phyloP scores from a whole-genome alignment of 495 filamentous ascomycete genomes.

The Talaromyces borbonicus region DNA sequence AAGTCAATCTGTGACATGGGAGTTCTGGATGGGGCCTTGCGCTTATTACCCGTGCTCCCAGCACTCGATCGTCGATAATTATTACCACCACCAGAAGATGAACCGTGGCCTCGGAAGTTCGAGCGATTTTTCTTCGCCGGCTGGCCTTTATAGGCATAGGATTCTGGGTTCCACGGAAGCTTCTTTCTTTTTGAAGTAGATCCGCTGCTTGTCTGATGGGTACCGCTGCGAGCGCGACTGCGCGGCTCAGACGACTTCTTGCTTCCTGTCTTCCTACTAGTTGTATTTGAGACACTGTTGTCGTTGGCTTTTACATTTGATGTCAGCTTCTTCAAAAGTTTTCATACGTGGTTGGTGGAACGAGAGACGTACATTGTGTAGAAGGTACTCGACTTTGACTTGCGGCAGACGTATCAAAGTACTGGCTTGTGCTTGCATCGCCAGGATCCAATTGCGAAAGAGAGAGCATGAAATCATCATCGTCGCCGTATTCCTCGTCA shows the following conservation, averaged over 20 bases:
- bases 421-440: slow-evolving; percentile 31
- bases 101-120: not conserved
- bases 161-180: not conserved
- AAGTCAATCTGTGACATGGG: slow-evolving; percentile 32
- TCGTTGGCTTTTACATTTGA: not conserved
- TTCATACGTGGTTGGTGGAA: too few relatives aligned
- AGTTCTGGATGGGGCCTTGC: not conserved
- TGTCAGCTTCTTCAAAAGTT: too few relatives aligned
- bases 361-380: slow-evolving; percentile 2
- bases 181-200: not conserved
- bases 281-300: not conserved
- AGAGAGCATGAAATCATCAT: slow-evolving; percentile 30
- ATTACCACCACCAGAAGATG: not conserved
- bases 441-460: slow-evolving; percentile 27
- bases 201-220: slow-evolving; percentile 2
- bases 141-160: not conserved
- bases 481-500: slow-evolving; percentile 45
- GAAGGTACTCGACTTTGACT: slow-evolving; percentile 11
- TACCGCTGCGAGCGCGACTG: not conserved
- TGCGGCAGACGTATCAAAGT: slow-evolving; percentile 28
- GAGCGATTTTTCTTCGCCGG: not conserved
- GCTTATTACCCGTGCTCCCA: not conserved
- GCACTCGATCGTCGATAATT: not conserved
- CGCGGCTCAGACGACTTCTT: slow-evolving; percentile 1
- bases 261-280: not conserved